Base-by-base conservation (phyloP, 1,284 basidiomycete species). In the Microbotryum violaceum region DNA sequence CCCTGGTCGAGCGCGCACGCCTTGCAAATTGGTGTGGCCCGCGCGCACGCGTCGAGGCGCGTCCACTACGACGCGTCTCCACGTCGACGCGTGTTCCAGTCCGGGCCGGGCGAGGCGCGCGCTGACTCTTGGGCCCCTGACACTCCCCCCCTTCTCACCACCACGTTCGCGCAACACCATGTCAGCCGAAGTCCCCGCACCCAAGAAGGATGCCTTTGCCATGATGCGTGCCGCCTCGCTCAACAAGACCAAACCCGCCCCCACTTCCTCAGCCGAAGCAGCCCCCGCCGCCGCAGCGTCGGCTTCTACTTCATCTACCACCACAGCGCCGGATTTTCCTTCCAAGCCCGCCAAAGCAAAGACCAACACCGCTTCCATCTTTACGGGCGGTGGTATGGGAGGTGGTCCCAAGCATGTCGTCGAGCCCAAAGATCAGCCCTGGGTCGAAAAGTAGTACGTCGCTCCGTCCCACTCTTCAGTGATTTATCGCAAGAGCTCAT, bases 381-480 rank as follows among this genome's bases (percentile, higher is more conserved):
- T 68, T 57, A 61, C 64, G 49, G 67, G 65, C 1, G 56, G 55
- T 5, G 67, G 67, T 3, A 52, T 69, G 10, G 67, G 67, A 3
- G 58, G 74, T 1, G 72, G 76, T 6, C 67, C 67, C 31, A 79
- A 80, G 69, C 78, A 79, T 42, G 66, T 73, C 0, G 75, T 79
- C 18, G 84, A 86, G 65, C 83, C 85, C 4, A 80, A 81, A 47
- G 75, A 86, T 44, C 90, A 96, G 74, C 93, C 93, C 65, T 97
- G 93, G 93, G 91, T 97, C 0, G 93, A 97, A 78, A 97, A 97
- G 83, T 97, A 97, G 91, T 91, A 56, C 57, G 80, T 75, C 18
- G 33, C 46, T 45, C 5, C 54, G 49, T 46, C 27, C 6, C 12
- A 18, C 9, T 18, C 18, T 12, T 21, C 31, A 9, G 7, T 31